Conservation (phyloP, 2,329 filamentous ascomycete species). For the Herpomyces periplanetae region DNA sequence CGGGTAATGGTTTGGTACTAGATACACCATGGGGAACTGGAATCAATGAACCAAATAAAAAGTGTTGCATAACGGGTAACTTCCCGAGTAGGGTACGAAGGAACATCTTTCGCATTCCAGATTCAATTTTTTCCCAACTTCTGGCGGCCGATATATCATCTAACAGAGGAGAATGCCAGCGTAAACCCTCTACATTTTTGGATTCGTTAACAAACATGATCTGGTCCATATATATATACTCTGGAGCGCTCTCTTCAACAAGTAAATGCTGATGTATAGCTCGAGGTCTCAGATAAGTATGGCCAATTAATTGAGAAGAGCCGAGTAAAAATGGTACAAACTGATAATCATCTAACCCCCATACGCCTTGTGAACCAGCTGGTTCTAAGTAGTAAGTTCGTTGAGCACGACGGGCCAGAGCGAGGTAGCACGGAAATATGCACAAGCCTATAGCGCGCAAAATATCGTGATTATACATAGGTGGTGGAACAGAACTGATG, state of each 20-base stretch:
- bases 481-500: too few relatives aligned
- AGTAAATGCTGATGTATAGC: slow-evolving; percentile 51
- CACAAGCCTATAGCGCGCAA: slow-evolving; percentile 34
- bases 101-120: slow-evolving; percentile 89
- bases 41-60: slow-evolving; percentile 56
- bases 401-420: slow-evolving; percentile 54
- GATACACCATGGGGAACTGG: slow-evolving; percentile 50
- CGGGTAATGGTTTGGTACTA: slow-evolving; percentile 19
- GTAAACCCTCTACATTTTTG: slow-evolving; percentile 67
- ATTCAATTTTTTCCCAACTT: slow-evolving; percentile 66
- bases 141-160: slow-evolving; percentile 79
- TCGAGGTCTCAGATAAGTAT: slow-evolving; percentile 14
- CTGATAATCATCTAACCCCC: slow-evolving; percentile 14
- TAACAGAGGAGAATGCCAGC: slow-evolving; percentile 93
- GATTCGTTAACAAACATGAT: slow-evolving; percentile 78
- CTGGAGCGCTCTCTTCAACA: slow-evolving; percentile 42
- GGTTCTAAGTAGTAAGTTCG: slow-evolving; percentile 84
- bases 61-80: slow-evolving; percentile 92
- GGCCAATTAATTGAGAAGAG: slow-evolving; percentile 18
- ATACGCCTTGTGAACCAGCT: slow-evolving; percentile 13
- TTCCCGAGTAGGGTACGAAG: slow-evolving; percentile 66
- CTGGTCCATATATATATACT: slow-evolving; percentile 70
- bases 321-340: slow-evolving; percentile 14
- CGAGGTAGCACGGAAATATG: slow-evolving; percentile 45
- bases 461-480: too few relatives aligned